Evolutionary conservation across 306 rosid genomes (phyloP).

Genomic region (Prunus fruticosa): DNA sequence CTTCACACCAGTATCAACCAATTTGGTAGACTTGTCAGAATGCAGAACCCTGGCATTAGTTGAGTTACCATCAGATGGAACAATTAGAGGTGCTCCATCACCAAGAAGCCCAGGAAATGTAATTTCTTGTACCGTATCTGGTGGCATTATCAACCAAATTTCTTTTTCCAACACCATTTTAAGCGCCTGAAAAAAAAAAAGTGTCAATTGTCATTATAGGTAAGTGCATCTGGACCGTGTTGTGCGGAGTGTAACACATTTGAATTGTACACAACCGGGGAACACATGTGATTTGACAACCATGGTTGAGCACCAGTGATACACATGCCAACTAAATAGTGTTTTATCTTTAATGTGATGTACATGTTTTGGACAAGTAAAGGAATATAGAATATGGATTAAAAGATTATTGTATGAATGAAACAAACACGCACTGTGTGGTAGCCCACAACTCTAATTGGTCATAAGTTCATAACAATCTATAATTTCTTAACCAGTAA

Average conservation of each 20-base stretch:
- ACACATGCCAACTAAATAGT: background rate
- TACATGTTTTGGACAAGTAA: background rate
- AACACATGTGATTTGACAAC: background rate
- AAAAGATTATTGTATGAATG: background rate
- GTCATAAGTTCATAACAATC: background rate
- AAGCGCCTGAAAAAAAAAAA: conserved; percentile 62
- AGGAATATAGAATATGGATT: background rate
- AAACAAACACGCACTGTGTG: background rate
- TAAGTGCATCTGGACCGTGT: background rate
- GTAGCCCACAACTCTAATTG: background rate
- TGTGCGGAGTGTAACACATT: background rate
- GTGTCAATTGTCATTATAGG: background rate
- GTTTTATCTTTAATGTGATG: background rate
- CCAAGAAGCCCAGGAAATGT: conserved; percentile 98
- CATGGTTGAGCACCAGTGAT: background rate
- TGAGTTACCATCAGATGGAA: conserved; percentile 50
- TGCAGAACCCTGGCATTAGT: conserved; percentile 34
- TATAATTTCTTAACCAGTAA: background rate
- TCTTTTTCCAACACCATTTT: conserved; percentile 97
- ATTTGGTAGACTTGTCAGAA: conserved; percentile 48
- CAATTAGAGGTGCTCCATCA: conserved; percentile 90
- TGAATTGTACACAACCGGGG: background rate
- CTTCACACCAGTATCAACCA: conserved; percentile 41
- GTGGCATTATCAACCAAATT: conserved; percentile 74
- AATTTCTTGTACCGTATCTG: conserved; percentile 70